Evolutionary conservation across 2,329 filamentous ascomycete species (phyloP), one percentile per base, ranked within the genome.

Genomic region (Parastagonospora avenae): DNA sequence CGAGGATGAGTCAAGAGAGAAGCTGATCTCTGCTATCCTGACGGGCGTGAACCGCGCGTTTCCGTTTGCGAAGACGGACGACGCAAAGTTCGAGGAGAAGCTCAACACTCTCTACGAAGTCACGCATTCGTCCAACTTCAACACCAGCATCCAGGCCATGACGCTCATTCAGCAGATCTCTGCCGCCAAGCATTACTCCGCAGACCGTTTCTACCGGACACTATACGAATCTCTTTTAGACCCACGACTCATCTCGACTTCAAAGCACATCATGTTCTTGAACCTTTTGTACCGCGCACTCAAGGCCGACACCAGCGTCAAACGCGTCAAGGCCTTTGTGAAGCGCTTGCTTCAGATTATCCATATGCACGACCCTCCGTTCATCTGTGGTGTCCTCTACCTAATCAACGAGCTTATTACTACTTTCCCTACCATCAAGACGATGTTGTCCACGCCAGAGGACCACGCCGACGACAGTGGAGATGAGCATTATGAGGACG

Each of bases 41-140:
- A 95, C 92, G 10, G 94, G 94, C 62, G 91, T 99, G 59, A 99
- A 99, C 74, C 90, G 94, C 61, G 92, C 94, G 8, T 92, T 96
- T 63, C 94, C 95, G 1, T 99, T 97, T 73, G 89, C 92, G 9
- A 88, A 88, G 58, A 86, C 89, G 1, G 90, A 94, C 66, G 86
- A 90, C 62, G 84, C 86, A 37, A 86, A 85, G 81, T 91, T 97
- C 59, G 90, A 95, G 67, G 86, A 88, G 51, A 93, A 99, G 68
- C 84, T 99, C 50, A 89, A 97, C 70, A 97, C 93, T 2, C 82
- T 99, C 24, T 99, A 97, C 82, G 88, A 86, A 64, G 94, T 99
- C 66, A 96, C 94, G 0, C 94, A 99, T 75, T 97, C 93, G 1
- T 91, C 93, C 49, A 99, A 99, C 74, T 97, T 99, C 82, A 99